These are phyloP conservation scores for Funneliformis mosseae DNA, from an alignment of 192 early-diverging fungal species.

Conservation along the genomic window DNA sequence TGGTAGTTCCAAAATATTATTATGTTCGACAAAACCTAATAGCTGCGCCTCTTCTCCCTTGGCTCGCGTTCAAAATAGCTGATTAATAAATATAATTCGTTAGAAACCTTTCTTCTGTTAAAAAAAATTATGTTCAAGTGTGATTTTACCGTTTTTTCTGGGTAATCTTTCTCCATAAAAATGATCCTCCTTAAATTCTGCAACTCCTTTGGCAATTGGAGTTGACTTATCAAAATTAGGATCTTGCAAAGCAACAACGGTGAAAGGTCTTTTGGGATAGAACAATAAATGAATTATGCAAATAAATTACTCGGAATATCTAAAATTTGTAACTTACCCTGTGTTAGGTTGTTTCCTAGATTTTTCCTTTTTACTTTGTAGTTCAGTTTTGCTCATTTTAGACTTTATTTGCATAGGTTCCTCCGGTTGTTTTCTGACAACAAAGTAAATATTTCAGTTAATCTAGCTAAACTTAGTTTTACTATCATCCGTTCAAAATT, in stretches of 20 bases:
- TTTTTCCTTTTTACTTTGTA: neutral
- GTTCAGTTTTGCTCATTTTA: neutral
- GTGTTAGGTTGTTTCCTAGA: neutral
- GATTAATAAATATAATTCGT: neutral
- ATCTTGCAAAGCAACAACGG: neutral
- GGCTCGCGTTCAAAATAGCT: neutral
- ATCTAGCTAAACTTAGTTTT: neutral
- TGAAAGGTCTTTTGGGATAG: neutral
- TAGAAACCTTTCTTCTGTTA: neutral
- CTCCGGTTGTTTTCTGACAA: neutral
- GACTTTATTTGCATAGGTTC: neutral
- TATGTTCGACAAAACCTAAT: neutral
- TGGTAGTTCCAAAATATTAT: neutral
- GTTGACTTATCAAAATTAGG: neutral
- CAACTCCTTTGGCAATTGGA: neutral
- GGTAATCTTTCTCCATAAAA: neutral
- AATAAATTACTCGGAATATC: neutral
- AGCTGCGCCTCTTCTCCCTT: neutral
- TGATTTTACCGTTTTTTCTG: neutral
- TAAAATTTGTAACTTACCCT: neutral
- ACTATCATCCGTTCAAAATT: neutral
- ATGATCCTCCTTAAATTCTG: neutral
- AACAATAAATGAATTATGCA: neutral
- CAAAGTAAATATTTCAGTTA: neutral
- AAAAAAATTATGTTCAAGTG: neutral